Evolutionary conservation across 2,329 filamentous ascomycete species (phyloP).

Genomic region (Colletotrichum ledebouriae): DNA sequence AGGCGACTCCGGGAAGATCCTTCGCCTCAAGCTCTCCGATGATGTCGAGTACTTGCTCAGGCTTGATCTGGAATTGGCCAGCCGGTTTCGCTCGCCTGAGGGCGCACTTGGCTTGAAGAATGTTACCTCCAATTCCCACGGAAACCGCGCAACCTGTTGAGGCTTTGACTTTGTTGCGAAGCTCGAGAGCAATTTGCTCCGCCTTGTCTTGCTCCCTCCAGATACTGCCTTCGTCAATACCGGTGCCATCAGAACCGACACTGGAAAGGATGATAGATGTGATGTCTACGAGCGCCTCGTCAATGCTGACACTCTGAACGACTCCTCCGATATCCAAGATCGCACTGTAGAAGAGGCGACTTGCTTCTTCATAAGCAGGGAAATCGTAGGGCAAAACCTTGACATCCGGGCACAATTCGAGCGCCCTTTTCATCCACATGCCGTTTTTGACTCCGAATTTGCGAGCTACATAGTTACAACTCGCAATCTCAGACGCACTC

Average conservation of each 20-base stretch:
- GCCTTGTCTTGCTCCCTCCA: slow-evolving; percentile 84
- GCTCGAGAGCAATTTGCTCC: slow-evolving; percentile 74
- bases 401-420: slow-evolving; percentile 85
- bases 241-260: slow-evolving; percentile 75
- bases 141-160: slow-evolving; percentile 90
- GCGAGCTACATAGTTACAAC: slow-evolving; percentile 94
- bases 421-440: slow-evolving; percentile 98
- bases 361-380: slow-evolving; percentile 92
- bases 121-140: slow-evolving; percentile 91
- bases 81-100: slow-evolving; percentile 93
- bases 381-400: slow-evolving; percentile 97
- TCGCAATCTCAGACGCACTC: slow-evolving; percentile 92
- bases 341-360: slow-evolving; percentile 86
- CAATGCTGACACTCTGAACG: slow-evolving; percentile 96
- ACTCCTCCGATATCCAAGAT: slow-evolving; percentile 84
- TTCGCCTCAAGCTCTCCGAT: slow-evolving; percentile 84
- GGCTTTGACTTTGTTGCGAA: slow-evolving; percentile 79
- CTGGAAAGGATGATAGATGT: slow-evolving; percentile 76
- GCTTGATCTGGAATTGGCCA: slow-evolving; percentile 89
- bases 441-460: slow-evolving; percentile 92
- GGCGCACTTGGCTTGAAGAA: slow-evolving; percentile 91
- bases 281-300: slow-evolving; percentile 91
- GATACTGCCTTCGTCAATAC: slow-evolving; percentile 75
- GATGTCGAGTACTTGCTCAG: slow-evolving; percentile 82
- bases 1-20: slow-evolving; percentile 90